These are phyloP conservation scores for Diaporthe sp. DNA, from an alignment of 2,329 filamentous ascomycete species.

Conservation along the genomic window DNA sequence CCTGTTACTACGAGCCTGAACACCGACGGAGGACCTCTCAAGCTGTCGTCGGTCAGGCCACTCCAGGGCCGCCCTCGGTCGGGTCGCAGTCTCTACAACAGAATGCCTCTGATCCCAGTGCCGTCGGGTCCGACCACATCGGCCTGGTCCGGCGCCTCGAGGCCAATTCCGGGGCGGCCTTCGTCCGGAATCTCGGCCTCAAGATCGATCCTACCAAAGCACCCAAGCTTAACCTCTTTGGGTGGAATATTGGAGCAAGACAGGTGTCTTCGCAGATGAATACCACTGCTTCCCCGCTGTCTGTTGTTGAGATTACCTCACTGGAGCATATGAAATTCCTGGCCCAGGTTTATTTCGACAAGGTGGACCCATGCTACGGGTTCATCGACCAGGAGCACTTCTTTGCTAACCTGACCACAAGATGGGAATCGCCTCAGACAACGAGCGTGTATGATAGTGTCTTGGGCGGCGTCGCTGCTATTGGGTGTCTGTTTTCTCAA, in stretches of 20 bases:
- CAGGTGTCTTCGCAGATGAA: constrained; percentile 46
- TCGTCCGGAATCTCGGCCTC: constrained; percentile 66
- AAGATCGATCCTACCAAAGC: constrained; percentile 67
- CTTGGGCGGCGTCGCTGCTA: constrained; percentile 67
- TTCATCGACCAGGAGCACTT: constrained; percentile 57
- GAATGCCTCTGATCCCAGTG: not conserved
- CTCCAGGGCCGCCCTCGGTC: constrained; percentile 30
- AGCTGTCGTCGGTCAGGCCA: constrained; percentile 1
- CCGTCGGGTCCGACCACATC: constrained; percentile 43
- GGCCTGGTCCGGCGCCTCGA: constrained; percentile 60
- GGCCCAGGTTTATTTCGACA: constrained; percentile 64
- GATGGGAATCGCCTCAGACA: constrained; percentile 52
- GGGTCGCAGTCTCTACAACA: not conserved
- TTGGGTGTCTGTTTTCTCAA: constrained; percentile 66
- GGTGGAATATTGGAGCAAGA: constrained; percentile 63
- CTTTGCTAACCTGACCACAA: constrained; percentile 47
- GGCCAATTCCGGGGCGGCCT: constrained; percentile 70
- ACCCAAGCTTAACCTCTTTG: constrained; percentile 68
- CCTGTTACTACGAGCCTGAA: constrained; percentile 60
- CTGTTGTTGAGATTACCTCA: constrained; percentile 62
- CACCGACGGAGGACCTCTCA: constrained; percentile 23
- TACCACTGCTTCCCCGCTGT: constrained; percentile 45
- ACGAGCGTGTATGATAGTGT: constrained; percentile 60
- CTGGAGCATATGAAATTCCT: constrained; percentile 62
- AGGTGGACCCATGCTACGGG: constrained; percentile 66